Evolutionary conservation across 1,284 basidiomycete genomes (phyloP), one percentile per base, ranked within the genome.

Genomic region (Ceratobasidium sp.): DNA sequence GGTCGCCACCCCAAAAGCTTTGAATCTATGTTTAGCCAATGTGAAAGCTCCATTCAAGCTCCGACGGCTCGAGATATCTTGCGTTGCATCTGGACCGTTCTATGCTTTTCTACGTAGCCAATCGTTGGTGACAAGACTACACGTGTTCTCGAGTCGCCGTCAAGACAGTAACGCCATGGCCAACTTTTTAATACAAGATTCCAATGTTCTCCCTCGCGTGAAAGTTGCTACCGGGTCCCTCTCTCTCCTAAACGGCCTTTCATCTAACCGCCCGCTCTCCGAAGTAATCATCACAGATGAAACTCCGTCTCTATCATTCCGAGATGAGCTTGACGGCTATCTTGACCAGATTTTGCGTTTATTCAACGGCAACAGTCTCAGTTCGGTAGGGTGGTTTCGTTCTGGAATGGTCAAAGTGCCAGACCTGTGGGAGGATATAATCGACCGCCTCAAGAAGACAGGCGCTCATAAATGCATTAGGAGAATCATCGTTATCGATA

Each of bases 11-110:
- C n/a, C n/a, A 27, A 46, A 8, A 48, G 62, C 62, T 7, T 5
- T 65, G 18, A 65, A 48, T 8, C 23, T 65, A 5, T n/a, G 18
- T 14, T 30, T 65, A 7, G 41, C n/a, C 2, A n/a, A 46, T 27
- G n/a, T 65, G 8, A 65, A 65, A 4, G 10, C 44, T n/a, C 62
- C 62, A 23, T 65, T 65, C 20, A 65, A 65, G 16, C 44, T 65
- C 10, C 62, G 27, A 3, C 41, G 44, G 14, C 62, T 65, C 8
- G 44, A 65, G 35, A 65, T 65, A n/a, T 27, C 62, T 14, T 27
- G 41, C 30, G n/a, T 46, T 18, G 41, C 12, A n/a, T 65, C 41
- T 10, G 18, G 30, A 27, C 62, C 38, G n/a, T 44, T 65, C 48
- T 46, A 48, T 48, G 23, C 62, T 4, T 65, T 65, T 48, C 41